phyloP scores from a whole-genome alignment of 2,329 filamentous ascomycete species.

The Aureobasidium sp. region DNA sequence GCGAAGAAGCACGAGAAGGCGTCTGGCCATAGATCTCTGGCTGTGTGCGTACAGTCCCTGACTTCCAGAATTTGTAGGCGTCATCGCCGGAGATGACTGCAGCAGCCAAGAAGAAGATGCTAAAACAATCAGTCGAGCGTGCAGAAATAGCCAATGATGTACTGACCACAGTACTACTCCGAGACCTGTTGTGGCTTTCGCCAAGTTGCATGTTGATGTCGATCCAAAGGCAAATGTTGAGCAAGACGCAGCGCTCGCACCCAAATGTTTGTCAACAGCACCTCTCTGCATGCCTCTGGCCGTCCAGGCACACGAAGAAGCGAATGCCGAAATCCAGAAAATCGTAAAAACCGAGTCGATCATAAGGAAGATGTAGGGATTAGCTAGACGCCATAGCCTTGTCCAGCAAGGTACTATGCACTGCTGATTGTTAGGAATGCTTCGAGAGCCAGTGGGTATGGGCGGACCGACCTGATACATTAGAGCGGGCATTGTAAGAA shows the following conservation, averaged over 20 bases:
- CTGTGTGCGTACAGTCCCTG: neutral
- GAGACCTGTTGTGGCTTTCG: neutral
- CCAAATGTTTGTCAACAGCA: neutral
- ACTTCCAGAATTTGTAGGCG: neutral
- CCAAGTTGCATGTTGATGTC: neutral
- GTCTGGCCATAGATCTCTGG: slow-evolving; percentile 4
- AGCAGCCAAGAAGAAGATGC: slow-evolving; percentile 1
- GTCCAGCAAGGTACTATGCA: slow-evolving; percentile 11
- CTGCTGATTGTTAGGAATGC: neutral
- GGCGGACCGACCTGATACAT: neutral
- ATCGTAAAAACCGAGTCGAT: neutral
- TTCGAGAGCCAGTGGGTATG: neutral
- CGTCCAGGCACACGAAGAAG: neutral
- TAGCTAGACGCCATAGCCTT: slow-evolving; percentile 4
- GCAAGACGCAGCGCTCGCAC: neutral
- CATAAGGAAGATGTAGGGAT: neutral
- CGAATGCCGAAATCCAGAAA: slow-evolving; percentile 4
- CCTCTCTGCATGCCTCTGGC: neutral
- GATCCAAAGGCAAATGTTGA: neutral
- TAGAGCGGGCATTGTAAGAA: slow-evolving; percentile 6
- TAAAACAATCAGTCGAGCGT: neutral
- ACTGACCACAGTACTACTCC: slow-evolving; percentile 1
- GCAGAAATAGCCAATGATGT: neutral
- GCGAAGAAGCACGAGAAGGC: neutral
- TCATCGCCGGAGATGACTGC: neutral